Evolutionary conservation across 305 asterid species (phyloP).

Genomic region (Andrographis paniculata): DNA sequence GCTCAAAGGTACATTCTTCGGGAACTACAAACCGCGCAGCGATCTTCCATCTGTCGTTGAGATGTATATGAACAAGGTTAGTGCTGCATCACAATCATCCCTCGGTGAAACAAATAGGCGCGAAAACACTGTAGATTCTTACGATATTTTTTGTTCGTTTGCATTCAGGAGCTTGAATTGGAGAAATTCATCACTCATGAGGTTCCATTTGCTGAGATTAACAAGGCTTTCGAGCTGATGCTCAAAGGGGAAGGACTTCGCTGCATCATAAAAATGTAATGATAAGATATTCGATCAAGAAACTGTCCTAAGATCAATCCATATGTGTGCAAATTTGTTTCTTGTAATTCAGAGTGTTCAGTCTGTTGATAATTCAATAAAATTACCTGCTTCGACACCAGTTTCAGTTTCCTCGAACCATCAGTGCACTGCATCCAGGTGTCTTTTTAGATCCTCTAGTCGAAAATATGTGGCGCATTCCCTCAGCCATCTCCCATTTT

Average conservation of each 20-base stretch:
- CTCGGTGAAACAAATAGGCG: not conserved
- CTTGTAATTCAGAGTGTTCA: not conserved
- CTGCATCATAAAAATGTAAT: not conserved
- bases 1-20: conserved; percentile 38
- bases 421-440: conserved; percentile 50
- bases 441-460: conserved; percentile 39
- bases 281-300: not conserved
- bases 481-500: conserved; percentile 75
- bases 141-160: not conserved
- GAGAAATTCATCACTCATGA: conserved; percentile 40
- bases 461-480: conserved; percentile 35
- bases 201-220: conserved; percentile 30
- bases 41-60: conserved; percentile 28
- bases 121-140: too few relatives aligned
- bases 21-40: conserved; percentile 31
- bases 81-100: not conserved
- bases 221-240: conserved; percentile 41
- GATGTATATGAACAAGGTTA: conserved; percentile 36
- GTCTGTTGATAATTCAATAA: not conserved
- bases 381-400: not conserved
- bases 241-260: conserved; percentile 25
- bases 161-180: conserved; percentile 26
- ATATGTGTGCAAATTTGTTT: not conserved
- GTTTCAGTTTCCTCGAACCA: not conserved
- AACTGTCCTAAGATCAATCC: too few relatives aligned